These are phyloP conservation scores for Cercospora brassicicola DNA, from an alignment of 2,329 filamentous ascomycete genomes.

Conservation along the genomic window DNA sequence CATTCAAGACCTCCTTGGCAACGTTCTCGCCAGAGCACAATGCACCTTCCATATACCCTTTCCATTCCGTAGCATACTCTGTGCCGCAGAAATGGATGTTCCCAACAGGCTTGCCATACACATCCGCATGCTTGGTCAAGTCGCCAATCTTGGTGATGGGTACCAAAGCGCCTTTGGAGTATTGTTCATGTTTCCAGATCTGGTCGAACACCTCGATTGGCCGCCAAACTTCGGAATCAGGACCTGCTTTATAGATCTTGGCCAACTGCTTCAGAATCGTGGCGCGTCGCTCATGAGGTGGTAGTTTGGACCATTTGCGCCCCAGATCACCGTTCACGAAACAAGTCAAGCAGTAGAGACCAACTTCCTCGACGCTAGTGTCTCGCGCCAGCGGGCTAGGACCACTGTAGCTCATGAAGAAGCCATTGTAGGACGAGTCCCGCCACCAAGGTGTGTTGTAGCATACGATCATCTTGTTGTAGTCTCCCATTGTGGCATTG, in stretches of 20 bases:
- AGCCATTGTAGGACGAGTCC: slow-evolving; percentile 7
- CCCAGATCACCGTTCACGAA: slow-evolving; percentile 9
- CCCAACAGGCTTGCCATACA: slow-evolving; percentile 9
- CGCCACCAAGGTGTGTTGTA: slow-evolving; percentile 14
- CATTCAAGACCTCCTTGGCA: slow-evolving; percentile 6
- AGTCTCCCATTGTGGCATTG: slow-evolving; percentile 3
- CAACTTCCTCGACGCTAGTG: slow-evolving; percentile 5
- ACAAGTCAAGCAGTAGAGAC: slow-evolving; percentile 10
- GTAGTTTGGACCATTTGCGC: slow-evolving; percentile 8
- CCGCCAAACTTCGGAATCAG: slow-evolving; percentile 5
- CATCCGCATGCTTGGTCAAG: slow-evolving; percentile 10
- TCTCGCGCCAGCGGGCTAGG: slow-evolving; percentile 6
- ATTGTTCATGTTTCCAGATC: slow-evolving; percentile 11
- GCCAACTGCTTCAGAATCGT: slow-evolving; percentile 11
- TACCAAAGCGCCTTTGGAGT: slow-evolving; percentile 5
- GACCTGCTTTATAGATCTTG: slow-evolving; percentile 5
- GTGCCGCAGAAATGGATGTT: slow-evolving; percentile 19
- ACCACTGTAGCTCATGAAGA: slow-evolving; percentile 9
- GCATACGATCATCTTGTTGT: slow-evolving; percentile 11
- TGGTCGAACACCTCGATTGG: slow-evolving; percentile 12
- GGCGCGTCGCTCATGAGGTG: slow-evolving; percentile 6
- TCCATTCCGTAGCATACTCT: slow-evolving; percentile 16
- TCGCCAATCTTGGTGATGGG: slow-evolving; percentile 2
- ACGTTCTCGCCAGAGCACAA: slow-evolving; percentile 11
- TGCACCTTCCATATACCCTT: slow-evolving; percentile 20